phyloP scores from a whole-genome alignment of 2,329 filamentous ascomycete genomes.

The Fusarium siculi region DNA sequence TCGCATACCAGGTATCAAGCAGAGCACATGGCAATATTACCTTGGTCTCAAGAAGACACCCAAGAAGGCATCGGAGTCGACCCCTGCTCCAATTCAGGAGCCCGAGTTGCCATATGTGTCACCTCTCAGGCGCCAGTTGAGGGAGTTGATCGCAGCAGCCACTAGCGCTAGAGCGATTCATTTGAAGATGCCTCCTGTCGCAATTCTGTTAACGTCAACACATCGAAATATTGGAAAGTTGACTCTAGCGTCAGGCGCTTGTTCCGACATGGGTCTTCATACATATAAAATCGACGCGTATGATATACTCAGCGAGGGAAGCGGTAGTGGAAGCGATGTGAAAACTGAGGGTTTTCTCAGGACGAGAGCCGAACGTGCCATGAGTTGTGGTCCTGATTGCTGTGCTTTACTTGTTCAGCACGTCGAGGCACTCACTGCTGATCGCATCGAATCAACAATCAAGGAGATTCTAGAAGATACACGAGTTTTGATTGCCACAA shows the following conservation, averaged over 20 bases:
- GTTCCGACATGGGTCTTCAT: constrained; percentile 89
- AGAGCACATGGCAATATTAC: constrained; percentile 90
- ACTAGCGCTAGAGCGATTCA: constrained; percentile 89
- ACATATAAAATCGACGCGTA: constrained; percentile 90
- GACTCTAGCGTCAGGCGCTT: constrained; percentile 79
- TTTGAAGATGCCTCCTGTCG: constrained; percentile 86
- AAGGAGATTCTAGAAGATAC: constrained; percentile 84
- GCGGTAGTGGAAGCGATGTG: constrained; percentile 84
- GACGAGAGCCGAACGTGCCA: constrained; percentile 85
- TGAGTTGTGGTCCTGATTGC: constrained; percentile 85
- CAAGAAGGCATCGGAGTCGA: constrained; percentile 53
- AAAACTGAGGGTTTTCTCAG: constrained; percentile 94
- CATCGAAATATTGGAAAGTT: constrained; percentile 94
- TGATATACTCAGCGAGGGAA: constrained; percentile 90
- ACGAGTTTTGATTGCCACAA: constrained; percentile 90
- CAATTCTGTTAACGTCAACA: constrained; percentile 88
- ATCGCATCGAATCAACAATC: constrained; percentile 86
- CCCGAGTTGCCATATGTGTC: constrained; percentile 63
- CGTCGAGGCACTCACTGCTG: constrained; percentile 89
- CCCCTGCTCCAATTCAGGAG: constrained; percentile 56
- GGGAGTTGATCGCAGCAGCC: constrained; percentile 87
- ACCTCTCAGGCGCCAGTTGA: constrained; percentile 74
- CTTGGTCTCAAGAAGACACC: constrained; percentile 78
- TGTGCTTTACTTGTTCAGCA: constrained; percentile 90
- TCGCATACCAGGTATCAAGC: constrained; percentile 78